These are phyloP conservation scores for Xylariales sp. DNA, from an alignment of 2,329 filamentous ascomycete genomes.

Conservation along the genomic window DNA sequence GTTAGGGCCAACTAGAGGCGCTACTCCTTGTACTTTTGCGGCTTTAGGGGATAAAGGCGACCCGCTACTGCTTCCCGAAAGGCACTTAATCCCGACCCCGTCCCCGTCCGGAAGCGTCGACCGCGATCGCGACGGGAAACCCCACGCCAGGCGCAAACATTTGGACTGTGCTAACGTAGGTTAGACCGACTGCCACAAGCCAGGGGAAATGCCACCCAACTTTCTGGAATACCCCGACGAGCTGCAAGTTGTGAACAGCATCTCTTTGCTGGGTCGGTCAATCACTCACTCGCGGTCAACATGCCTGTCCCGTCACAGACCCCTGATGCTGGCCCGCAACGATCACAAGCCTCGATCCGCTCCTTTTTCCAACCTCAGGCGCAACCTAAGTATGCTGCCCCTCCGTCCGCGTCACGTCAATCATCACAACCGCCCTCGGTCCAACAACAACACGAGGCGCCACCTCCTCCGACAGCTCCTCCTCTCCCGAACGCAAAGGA, in stretches of 20 bases:
- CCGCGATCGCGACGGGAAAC: too few species aligned
- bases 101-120: not conserved
- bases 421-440: conserved; percentile 15
- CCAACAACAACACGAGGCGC: conserved; percentile 14
- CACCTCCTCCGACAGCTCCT: conserved; percentile 12
- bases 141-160: too few species aligned
- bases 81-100: not conserved
- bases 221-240: not conserved
- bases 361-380: conserved; percentile 58
- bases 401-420: conserved; percentile 16
- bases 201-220: not conserved
- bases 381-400: conserved; percentile 34
- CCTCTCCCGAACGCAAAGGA: too few species aligned
- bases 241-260: not conserved
- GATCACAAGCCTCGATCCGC: conserved; percentile 52
- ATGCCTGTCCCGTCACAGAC: conserved; percentile 33
- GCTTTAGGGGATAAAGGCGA: too few species aligned
- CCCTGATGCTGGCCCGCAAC: conserved; percentile 19
- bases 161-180: too few species aligned
- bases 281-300: too few species aligned
- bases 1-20: not conserved
- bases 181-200: not conserved
- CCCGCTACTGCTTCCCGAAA: too few species aligned
- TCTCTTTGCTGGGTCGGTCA: not conserved
- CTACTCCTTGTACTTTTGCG: too few species aligned